These are phyloP conservation scores for Houttuynia cordata DNA, from an alignment of 164 flowering plant genomes.

Conservation along the genomic window DNA sequence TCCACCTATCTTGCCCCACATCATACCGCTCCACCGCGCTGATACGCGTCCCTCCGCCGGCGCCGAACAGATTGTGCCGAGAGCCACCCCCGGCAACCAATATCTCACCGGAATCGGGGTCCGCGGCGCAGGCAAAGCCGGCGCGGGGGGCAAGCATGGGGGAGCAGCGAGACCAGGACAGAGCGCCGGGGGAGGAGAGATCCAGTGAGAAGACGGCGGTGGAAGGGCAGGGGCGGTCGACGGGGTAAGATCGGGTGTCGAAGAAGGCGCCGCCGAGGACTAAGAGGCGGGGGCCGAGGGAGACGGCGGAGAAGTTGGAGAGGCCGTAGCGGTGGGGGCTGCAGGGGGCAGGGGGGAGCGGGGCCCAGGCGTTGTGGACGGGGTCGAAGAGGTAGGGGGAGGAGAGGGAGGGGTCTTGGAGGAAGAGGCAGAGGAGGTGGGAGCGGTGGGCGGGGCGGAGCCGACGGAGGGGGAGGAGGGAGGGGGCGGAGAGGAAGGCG, in stretches of 20 bases:
- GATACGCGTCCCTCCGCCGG: conserved; percentile 66
- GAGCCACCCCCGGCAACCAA: conserved; percentile 94
- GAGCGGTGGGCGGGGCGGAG: conserved; percentile 13
- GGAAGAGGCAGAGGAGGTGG: conserved; percentile 66
- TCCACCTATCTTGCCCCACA: conserved; percentile 59
- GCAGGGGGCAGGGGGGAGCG: conserved; percentile 69
- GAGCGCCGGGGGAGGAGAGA: conserved; percentile 9
- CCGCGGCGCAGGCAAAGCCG: conserved; percentile 68
- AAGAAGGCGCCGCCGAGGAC: conserved; percentile 88
- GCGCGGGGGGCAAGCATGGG: conserved; percentile 77
- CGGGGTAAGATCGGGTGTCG: conserved; percentile 75
- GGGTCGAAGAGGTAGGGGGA: conserved; percentile 76
- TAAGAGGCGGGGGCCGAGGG: conserved; percentile 42
- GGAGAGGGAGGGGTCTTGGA: conserved; percentile 62
- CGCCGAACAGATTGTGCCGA: conserved; percentile 61
- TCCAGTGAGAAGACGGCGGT: conserved; percentile 41
- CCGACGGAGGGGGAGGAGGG: conserved; percentile 38
- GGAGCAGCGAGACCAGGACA: conserved; percentile 41
- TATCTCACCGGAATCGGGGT: conserved; percentile 21
- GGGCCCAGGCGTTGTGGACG: conserved; percentile 36
- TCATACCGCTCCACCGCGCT: conserved; percentile 72
- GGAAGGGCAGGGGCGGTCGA: conserved; percentile 65
- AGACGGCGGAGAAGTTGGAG: conserved; percentile 60
- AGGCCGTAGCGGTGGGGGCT: conserved; percentile 63
- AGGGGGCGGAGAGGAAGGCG: conserved; percentile 47